Conservation (phyloP, 352 stramenopile species). For the Phytophthora fragariae region DNA sequence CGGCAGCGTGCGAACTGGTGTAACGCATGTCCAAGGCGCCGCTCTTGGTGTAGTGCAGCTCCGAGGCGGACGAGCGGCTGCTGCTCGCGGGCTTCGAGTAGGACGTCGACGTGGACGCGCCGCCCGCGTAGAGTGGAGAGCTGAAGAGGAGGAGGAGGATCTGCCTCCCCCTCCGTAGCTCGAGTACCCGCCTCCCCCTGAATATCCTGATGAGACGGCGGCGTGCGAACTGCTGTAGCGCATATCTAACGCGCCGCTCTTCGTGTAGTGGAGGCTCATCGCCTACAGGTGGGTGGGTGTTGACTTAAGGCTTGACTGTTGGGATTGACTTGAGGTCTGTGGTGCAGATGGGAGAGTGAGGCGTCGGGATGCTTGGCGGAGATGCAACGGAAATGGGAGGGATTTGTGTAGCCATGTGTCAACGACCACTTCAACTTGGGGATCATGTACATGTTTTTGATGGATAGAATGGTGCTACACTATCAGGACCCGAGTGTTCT, state of each 20-base stretch:
- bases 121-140: conserved; percentile 21
- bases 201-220: conserved; percentile 11
- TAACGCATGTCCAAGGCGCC: conserved; percentile 38
- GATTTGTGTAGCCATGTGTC: conserved; percentile 28
- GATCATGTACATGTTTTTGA: neutral
- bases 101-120: neutral
- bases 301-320: too few species aligned
- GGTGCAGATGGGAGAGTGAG: conserved; percentile 13
- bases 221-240: conserved; percentile 32
- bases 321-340: neutral
- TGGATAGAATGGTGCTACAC: neutral
- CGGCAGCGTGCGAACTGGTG: conserved; percentile 25
- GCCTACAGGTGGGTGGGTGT: neutral
- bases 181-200: neutral
- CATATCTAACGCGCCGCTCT: conserved; percentile 37
- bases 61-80: conserved; percentile 7
- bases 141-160: neutral
- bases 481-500: too few species aligned
- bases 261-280: conserved; percentile 38
- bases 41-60: conserved; percentile 37
- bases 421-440: conserved; percentile 19
- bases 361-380: neutral
- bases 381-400: conserved; percentile 7
- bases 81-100: conserved; percentile 6
- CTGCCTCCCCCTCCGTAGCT: conserved; percentile 9